These are phyloP conservation scores for Clavariopsis aquatica DNA, from an alignment of 495 filamentous ascomycete genomes.

Conservation along the genomic window DNA sequence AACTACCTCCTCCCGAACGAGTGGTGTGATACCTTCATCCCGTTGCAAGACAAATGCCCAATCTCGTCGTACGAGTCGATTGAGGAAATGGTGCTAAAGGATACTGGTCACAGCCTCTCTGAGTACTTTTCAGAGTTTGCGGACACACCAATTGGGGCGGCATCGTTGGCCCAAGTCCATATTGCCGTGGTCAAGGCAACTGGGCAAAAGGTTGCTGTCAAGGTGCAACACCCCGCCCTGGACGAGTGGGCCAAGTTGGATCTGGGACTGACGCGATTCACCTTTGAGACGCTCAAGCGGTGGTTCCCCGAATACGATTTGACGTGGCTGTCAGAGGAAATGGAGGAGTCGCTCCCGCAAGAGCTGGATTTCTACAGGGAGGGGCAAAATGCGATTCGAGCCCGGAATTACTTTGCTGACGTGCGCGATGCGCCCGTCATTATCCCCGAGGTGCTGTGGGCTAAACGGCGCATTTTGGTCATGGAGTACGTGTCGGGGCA, in stretches of 20 bases:
- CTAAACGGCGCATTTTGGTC: slow-evolving; percentile 83
- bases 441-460: slow-evolving; percentile 89
- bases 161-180: slow-evolving; percentile 94
- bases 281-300: slow-evolving; percentile 82
- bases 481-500: slow-evolving; percentile 92
- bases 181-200: slow-evolving; percentile 80
- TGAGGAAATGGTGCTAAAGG: slow-evolving; percentile 75
- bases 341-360: slow-evolving; percentile 84
- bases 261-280: slow-evolving; percentile 80
- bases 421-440: slow-evolving; percentile 74
- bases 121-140: slow-evolving; percentile 87
- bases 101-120: slow-evolving; percentile 77
- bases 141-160: slow-evolving; percentile 78
- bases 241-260: slow-evolving; percentile 92
- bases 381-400: slow-evolving; percentile 78
- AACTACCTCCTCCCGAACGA: slow-evolving; percentile 90
- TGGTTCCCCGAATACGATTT: slow-evolving; percentile 98
- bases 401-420: slow-evolving; percentile 73
- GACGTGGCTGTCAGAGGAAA: slow-evolving; percentile 91
- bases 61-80: slow-evolving; percentile 90
- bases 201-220: slow-evolving; percentile 92
- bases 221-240: slow-evolving; percentile 90
- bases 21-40: slow-evolving; percentile 96
- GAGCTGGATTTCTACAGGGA: slow-evolving; percentile 91
- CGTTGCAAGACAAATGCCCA: slow-evolving; percentile 93